Percentiles rank a stretch among this genome's conserved stretches.
Evolutionary conservation across 441 rosid species (phyloP).

Genomic region (Populus tomentosa): DNA sequence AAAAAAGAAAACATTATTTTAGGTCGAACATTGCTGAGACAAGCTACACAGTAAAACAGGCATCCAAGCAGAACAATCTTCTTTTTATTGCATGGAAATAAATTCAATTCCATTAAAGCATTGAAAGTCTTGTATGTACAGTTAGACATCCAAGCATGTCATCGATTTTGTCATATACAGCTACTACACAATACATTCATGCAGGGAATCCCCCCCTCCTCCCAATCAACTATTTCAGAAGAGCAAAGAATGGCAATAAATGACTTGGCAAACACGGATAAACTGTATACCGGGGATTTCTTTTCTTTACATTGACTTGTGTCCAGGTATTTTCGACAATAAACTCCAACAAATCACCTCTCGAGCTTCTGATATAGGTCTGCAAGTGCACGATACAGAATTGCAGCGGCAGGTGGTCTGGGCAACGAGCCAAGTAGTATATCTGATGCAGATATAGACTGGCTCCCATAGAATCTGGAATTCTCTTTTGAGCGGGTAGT

Average conservation of each 20-base stretch:
- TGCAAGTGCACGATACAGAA: slow-evolving; percentile 65
- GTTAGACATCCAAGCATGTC: not conserved
- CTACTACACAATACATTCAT: not conserved
- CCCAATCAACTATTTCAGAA: not conserved
- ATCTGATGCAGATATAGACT: slow-evolving; percentile 67
- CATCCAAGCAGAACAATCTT: not conserved
- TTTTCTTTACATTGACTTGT: not conserved
- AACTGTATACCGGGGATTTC: not conserved
- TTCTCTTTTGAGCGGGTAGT: slow-evolving; percentile 68
- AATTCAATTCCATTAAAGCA: not conserved
- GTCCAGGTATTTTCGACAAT: not conserved
- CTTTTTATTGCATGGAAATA: not conserved
- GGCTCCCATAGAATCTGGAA: slow-evolving; percentile 79
- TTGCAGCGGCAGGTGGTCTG: slow-evolving; percentile 83
- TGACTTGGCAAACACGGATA: not conserved
- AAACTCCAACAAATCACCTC: slow-evolving; percentile 23
- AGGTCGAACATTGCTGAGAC: too few relatives aligned
- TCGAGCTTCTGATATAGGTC: slow-evolving; percentile 59
- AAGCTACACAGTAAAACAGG: not conserved
- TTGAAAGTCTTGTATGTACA: not conserved
- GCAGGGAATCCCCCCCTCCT: too few relatives aligned
- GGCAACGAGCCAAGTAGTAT: slow-evolving; percentile 85
- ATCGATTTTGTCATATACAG: not conserved
- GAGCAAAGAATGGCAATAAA: slow-evolving; percentile 4
- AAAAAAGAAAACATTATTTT: too few relatives aligned